Evolutionary conservation across 2,329 filamentous ascomycete genomes (phyloP).

Genomic region (Fusarium sp.): DNA sequence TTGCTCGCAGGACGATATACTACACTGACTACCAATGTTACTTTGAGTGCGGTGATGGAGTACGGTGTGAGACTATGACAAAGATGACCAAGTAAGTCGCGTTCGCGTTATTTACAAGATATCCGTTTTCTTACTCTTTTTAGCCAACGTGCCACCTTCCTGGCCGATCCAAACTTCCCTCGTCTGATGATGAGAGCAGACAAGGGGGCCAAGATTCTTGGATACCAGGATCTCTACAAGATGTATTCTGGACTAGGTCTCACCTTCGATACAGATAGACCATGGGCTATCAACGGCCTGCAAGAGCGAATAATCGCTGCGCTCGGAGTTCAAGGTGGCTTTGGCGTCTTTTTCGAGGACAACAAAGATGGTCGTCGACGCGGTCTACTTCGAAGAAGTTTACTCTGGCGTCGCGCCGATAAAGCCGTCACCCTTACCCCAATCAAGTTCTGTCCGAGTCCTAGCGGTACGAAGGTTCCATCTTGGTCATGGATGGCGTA

Average conservation of each 20-base stretch:
- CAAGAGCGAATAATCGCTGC: constrained; percentile 2
- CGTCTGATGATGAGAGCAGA: neutral
- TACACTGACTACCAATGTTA: constrained; percentile 9
- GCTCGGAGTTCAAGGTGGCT: neutral
- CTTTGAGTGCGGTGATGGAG: constrained; percentile 15
- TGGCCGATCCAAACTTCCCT: constrained; percentile 19
- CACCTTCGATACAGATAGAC: neutral
- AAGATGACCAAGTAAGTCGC: constrained; percentile 12
- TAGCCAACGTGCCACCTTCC: constrained; percentile 5
- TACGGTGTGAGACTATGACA: constrained; percentile 7
- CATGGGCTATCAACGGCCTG: constrained; percentile 10
- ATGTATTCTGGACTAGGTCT: neutral
- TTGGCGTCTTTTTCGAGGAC: constrained; percentile 2
- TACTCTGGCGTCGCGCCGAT: constrained; percentile 2
- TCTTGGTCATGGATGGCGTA: constrained; percentile 28
- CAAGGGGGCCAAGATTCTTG: neutral
- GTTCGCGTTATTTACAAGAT: too few relatives aligned
- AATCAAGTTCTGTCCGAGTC: neutral
- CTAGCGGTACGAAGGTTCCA: neutral
- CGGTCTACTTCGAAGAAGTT: neutral
- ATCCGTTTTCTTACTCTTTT: neutral
- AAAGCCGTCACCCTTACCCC: neutral
- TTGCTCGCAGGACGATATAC: constrained; percentile 6
- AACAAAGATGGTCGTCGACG: neutral
- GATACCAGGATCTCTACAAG: constrained; percentile 18